Evolutionary conservation across 2,329 filamentous ascomycete species (phyloP).

Genomic region (Fusarium marasasianum): DNA sequence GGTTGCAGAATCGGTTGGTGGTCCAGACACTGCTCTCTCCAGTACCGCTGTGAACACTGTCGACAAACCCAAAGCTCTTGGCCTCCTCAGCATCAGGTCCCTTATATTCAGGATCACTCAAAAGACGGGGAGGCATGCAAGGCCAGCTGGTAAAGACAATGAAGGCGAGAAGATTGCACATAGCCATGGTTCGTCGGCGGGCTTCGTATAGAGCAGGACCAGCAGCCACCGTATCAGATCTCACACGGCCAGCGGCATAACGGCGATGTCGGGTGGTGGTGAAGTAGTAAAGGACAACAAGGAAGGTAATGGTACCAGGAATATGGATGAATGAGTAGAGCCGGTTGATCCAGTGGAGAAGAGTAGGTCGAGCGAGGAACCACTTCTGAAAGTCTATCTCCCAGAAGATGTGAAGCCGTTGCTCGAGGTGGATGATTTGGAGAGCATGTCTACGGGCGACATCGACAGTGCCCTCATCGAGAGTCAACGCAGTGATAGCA

Average conservation of each 20-base stretch:
- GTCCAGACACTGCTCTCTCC: constrained; percentile 64
- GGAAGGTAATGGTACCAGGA: constrained; percentile 77
- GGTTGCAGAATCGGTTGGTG: constrained; percentile 77
- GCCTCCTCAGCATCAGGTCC: constrained; percentile 66
- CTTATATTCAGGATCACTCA: constrained; percentile 64
- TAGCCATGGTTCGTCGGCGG: constrained; percentile 67
- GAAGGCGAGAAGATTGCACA: constrained; percentile 70
- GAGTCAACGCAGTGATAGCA: constrained; percentile 74
- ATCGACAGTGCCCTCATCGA: constrained; percentile 73
- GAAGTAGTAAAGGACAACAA: constrained; percentile 72
- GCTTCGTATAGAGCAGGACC: constrained; percentile 63
- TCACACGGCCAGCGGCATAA: constrained; percentile 40
- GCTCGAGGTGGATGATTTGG: constrained; percentile 72
- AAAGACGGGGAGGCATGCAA: constrained; percentile 70
- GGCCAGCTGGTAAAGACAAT: constrained; percentile 70
- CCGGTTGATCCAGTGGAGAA: constrained; percentile 76
- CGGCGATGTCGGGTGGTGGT: constrained; percentile 69
- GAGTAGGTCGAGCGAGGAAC: constrained; percentile 58
- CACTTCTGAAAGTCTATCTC: constrained; percentile 69
- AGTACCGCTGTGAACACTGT: constrained; percentile 63
- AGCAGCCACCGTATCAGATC: constrained; percentile 45
- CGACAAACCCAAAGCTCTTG: constrained; percentile 69
- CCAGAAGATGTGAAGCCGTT: constrained; percentile 70
- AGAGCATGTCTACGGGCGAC: constrained; percentile 75
- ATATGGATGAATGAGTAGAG: constrained; percentile 83